phyloP scores from a whole-genome alignment of 148 eudicot species.

The Simmondsia chinensis region DNA sequence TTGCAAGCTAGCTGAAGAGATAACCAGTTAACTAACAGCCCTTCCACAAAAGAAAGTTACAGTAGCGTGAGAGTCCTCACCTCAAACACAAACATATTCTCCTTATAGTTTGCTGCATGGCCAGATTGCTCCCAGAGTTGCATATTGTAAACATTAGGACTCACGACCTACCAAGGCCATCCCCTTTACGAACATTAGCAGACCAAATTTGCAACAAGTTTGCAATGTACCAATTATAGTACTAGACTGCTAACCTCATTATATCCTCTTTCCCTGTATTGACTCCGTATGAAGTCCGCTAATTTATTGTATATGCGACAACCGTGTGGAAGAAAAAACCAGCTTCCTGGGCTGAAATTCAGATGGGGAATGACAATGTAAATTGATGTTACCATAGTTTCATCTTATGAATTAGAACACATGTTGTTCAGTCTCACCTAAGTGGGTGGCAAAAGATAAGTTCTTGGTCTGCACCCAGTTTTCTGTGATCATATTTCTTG shows the following conservation, averaged over 20 bases:
- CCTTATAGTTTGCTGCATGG: conserved; percentile 93
- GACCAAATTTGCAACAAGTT: too few relatives aligned
- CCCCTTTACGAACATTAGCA: conserved; percentile 3
- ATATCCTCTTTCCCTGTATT: conserved; percentile 85
- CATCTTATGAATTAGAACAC: not conserved
- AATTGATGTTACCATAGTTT: not conserved
- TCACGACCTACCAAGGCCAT: conserved; percentile 48
- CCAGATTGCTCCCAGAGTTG: conserved; percentile 98
- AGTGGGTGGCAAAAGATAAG: conserved; percentile 95
- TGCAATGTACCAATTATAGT: conserved; percentile 1
- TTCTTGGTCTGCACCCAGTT: conserved; percentile 78
- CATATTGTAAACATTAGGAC: conserved; percentile 94
- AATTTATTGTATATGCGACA: conserved; percentile 82
- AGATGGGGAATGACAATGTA: not conserved
- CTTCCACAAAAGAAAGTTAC: too few relatives aligned
- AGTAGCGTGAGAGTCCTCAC: conserved; percentile 25
- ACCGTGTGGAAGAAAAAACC: conserved; percentile 91
- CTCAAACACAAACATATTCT: conserved; percentile 97
- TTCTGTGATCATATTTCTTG: conserved; percentile 92
- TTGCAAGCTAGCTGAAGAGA: too few relatives aligned
- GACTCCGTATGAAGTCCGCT: conserved; percentile 65
- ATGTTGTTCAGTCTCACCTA: conserved; percentile 43
- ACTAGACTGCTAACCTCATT: conserved; percentile 49
- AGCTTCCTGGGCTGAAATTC: conserved; percentile 84
- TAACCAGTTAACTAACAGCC: too few relatives aligned